Base-by-base conservation (phyloP, 257 asterid species). In the Solanum peruvianum region DNA sequence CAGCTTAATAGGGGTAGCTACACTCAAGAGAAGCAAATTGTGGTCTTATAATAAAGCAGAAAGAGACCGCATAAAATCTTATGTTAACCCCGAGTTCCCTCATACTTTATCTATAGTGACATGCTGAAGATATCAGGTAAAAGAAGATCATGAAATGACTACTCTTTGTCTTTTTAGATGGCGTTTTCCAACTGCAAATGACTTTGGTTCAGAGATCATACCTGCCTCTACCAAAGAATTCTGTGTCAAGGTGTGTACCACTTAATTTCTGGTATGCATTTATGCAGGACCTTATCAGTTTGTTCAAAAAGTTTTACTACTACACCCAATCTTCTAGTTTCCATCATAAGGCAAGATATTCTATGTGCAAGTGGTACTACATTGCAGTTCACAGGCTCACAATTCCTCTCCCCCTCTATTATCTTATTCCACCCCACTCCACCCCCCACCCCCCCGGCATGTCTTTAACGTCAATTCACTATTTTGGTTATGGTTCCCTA, bases 121-220 rank as follows among this genome's bases (percentile, higher is more conserved):
- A 80, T 27, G 84, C 84, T 80, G 84, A 80, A 80, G 84, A 58
- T 33, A 67, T 75, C 76, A 83, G 87, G 84, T 27, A 39, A 82
- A 47, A 85, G 86, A 82, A 23, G 77, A 39, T 49, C 71, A 49
- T 88, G 81, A 73, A 83, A 2, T 31, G 85, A 84, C 78, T 72
- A 60, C 62, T 58, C 75, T 75, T 45, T 88, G 88, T 87, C 86
- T 80, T 85, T 87, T 69, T 89, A 94, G 98, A 93, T 94, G 98
- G 98, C 96, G 99, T 87, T 97, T 96, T 88, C 99, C 99, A 4
- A 97, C 98, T 9, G 96, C 99, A 66, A 97, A 97, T 87, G 99
- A 97, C 90, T 95, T 97, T 49, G 99, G 98, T 72, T 97, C 99
- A 87, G 99, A 97, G 89, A 97, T 94, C 25, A 97, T 97, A 87